Evolutionary conservation across 2,329 filamentous ascomycete genomes (phyloP).

Genomic region (Metarhizium sp.): DNA sequence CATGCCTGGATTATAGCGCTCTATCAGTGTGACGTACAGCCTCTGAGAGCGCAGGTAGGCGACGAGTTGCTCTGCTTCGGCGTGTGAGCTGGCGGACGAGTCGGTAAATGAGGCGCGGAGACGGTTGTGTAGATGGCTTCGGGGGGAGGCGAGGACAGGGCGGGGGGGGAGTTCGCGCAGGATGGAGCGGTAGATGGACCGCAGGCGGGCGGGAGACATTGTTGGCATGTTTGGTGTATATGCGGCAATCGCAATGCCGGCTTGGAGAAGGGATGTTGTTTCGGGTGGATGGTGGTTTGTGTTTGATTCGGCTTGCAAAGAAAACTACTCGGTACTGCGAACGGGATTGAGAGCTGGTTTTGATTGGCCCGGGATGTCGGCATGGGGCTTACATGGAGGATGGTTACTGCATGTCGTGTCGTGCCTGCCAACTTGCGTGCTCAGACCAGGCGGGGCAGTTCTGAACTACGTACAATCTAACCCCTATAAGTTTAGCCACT

Average conservation of each 20-base stretch:
- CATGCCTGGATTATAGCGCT: constrained; percentile 92
- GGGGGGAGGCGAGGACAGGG: constrained; percentile 41
- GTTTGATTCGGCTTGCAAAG: too few relatives aligned
- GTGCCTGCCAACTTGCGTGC: too few relatives aligned
- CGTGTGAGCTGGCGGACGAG: constrained; percentile 14
- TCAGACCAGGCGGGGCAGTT: too few relatives aligned
- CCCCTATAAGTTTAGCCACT: too few relatives aligned
- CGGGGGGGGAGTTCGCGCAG: constrained; percentile 81
- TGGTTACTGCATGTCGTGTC: too few relatives aligned
- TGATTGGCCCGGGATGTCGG: neutral
- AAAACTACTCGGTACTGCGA: too few relatives aligned
- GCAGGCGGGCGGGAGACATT: constrained; percentile 40
- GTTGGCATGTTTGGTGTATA: constrained; percentile 20
- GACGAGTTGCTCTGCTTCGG: constrained; percentile 61
- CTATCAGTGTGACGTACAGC: constrained; percentile 69
- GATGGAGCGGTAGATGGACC: constrained; percentile 77
- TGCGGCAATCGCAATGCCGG: neutral
- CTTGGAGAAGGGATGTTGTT: neutral
- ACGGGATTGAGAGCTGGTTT: neutral
- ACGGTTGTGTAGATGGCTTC: constrained; percentile 40
- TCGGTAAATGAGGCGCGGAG: constrained; percentile 20
- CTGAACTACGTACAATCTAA: too few relatives aligned
- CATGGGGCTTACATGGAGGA: neutral
- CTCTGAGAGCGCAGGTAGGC: constrained; percentile 80
- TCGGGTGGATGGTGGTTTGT: neutral